These are phyloP conservation scores for Curvularia sp. DNA, from an alignment of 2,329 filamentous ascomycete species.

Conservation along the genomic window DNA sequence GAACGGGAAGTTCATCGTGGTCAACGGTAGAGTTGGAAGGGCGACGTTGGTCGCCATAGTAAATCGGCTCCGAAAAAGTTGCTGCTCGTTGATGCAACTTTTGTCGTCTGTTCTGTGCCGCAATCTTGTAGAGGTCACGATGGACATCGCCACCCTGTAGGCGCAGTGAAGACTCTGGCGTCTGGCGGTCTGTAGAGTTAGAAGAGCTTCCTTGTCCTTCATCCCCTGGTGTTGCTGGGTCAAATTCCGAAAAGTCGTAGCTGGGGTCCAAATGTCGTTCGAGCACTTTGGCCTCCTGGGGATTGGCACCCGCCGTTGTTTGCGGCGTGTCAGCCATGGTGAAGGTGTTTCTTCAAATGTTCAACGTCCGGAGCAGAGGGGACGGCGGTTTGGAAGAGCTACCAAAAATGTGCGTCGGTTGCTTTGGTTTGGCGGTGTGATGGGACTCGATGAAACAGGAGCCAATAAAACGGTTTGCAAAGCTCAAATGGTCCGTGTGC, in stretches of 20 bases:
- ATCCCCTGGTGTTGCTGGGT: slow-evolving; percentile 39
- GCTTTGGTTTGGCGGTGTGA: slow-evolving; percentile 28
- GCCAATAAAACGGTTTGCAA: slow-evolving; percentile 34
- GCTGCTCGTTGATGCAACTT: slow-evolving; percentile 63
- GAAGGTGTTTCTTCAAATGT: slow-evolving; percentile 4
- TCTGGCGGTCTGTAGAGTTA: slow-evolving; percentile 27
- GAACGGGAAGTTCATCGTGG: slow-evolving; percentile 50
- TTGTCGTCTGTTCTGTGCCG: slow-evolving; percentile 60
- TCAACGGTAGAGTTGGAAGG: slow-evolving; percentile 35
- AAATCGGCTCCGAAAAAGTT: slow-evolving; percentile 68
- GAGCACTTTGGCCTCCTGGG: slow-evolving; percentile 48
- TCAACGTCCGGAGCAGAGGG: neutral
- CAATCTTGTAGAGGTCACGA: slow-evolving; percentile 77
- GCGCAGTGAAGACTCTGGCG: slow-evolving; percentile 69
- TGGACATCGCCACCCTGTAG: slow-evolving; percentile 81
- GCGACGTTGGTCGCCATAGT: slow-evolving; percentile 26
- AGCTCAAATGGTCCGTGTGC: slow-evolving; percentile 39
- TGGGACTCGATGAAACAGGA: slow-evolving; percentile 19
- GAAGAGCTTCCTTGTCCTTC: slow-evolving; percentile 36
- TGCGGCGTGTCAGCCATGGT: slow-evolving; percentile 42
- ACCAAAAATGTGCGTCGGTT: slow-evolving; percentile 12
- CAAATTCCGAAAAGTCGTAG: slow-evolving; percentile 53
- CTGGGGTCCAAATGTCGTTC: slow-evolving; percentile 52
- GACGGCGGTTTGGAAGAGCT: neutral
- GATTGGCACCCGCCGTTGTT: slow-evolving; percentile 36